phyloP scores from a whole-genome alignment of 306 rosid species.

The Fragaria iinumae region DNA sequence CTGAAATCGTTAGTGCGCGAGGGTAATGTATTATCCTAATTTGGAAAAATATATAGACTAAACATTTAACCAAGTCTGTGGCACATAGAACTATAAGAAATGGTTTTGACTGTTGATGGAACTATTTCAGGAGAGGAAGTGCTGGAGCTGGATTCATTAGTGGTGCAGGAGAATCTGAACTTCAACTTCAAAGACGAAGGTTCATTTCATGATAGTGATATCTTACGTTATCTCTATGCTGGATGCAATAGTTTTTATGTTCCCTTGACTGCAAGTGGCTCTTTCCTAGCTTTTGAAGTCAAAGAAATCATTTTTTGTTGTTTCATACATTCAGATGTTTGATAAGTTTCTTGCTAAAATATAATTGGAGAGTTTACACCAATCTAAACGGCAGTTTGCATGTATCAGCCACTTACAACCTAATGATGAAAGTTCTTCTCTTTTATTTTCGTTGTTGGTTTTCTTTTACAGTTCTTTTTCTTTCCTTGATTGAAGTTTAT shows the following conservation, averaged over 20 bases:
- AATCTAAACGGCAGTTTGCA: background rate
- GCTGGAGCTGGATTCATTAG: constrained; percentile 95
- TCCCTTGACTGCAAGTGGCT: background rate
- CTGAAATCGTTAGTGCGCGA: constrained; percentile 92
- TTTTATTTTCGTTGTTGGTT: background rate
- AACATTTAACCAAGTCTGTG: background rate
- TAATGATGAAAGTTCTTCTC: background rate
- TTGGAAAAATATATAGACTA: background rate
- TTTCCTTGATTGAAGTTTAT: constrained; percentile 2
- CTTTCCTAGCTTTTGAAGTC: background rate
- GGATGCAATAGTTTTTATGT: constrained; percentile 14
- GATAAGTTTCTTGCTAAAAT: constrained; percentile 1
- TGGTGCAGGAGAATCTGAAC: constrained; percentile 99
- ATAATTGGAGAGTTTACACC: background rate
- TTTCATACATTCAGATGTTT: background rate
- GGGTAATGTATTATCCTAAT: constrained; percentile 46
- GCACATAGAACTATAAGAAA: background rate
- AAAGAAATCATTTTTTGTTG: background rate
- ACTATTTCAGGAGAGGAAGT: constrained; percentile 77
- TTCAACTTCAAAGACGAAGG: constrained; percentile 96
- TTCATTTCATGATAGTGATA: constrained; percentile 27
- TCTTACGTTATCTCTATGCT: constrained; percentile 24
- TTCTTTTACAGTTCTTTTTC: background rate
- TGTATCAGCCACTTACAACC: background rate
- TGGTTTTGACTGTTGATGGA: constrained; percentile 17